Conservation (phyloP, 768 basidiomycete genomes). For the Termitomyces sp. region DNA sequence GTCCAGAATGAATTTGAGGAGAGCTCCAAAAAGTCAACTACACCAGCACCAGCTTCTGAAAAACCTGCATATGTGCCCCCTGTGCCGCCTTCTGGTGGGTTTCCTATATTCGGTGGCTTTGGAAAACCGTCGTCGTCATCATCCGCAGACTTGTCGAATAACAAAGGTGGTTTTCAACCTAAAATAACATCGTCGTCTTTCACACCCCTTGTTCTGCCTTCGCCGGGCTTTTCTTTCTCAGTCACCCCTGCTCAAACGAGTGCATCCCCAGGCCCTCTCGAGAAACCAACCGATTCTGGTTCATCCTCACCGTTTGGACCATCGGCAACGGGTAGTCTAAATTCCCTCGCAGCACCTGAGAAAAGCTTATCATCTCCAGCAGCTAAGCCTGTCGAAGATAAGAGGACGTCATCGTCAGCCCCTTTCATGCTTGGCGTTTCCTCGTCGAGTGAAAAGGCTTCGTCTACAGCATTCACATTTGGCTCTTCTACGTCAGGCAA, state of each 20-base stretch:
- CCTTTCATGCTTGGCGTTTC: background rate
- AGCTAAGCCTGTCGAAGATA: background rate
- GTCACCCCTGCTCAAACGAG: background rate
- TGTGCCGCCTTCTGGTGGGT: conserved; percentile 6
- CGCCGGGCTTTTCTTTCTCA: conserved; percentile 11
- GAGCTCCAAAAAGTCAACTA: conserved; percentile 8
- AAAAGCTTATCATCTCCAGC: background rate
- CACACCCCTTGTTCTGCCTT: background rate
- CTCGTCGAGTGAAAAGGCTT: background rate
- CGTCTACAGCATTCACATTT: background rate
- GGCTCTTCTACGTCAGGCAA: background rate
- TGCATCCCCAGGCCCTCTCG: background rate
- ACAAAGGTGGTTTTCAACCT: background rate
- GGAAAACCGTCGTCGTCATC: background rate
- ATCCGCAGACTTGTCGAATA: background rate
- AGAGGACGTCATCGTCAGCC: background rate
- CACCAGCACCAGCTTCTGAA: conserved; percentile 6
- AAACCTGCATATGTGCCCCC: conserved; percentile 21
- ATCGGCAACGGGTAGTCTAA: background rate
- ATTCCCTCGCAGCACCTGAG: background rate
- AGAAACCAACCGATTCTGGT: background rate
- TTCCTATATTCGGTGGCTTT: conserved; percentile 30
- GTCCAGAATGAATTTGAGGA: conserved; percentile 56
- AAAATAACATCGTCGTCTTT: conserved; percentile 1
- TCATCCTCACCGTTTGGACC: background rate